These are phyloP conservation scores for Dalechampia spathulata DNA, from an alignment of 441 rosid genomes.

Conservation along the genomic window DNA sequence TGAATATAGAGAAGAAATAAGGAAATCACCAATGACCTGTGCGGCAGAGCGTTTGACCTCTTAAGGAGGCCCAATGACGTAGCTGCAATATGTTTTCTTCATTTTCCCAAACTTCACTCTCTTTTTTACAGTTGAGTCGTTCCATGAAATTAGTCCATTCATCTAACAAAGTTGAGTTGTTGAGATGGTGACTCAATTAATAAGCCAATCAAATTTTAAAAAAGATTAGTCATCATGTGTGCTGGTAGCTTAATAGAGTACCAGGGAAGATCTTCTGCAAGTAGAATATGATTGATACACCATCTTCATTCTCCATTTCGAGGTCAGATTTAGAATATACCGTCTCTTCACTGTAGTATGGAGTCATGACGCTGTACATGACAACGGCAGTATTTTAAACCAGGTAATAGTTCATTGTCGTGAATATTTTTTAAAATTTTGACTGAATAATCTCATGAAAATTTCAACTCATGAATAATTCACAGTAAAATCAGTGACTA, in stretches of 20 bases:
- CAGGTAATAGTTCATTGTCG: not conserved
- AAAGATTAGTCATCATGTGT: not conserved
- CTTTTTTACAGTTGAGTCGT: slow-evolving; percentile 67
- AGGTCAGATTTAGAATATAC: slow-evolving; percentile 90
- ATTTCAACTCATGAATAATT: slow-evolving; percentile 12
- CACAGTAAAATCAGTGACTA: not conserved
- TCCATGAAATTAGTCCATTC: slow-evolving; percentile 99
- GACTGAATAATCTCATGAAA: slow-evolving; percentile 1
- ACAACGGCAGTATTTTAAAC: slow-evolving; percentile 13
- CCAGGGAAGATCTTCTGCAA: slow-evolving; percentile 97
- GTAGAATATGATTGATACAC: slow-evolving; percentile 87
- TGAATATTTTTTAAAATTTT: not conserved
- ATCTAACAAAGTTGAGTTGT: slow-evolving; percentile 35
- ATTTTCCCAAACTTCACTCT: slow-evolving; percentile 63
- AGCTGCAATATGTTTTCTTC: slow-evolving; percentile 93
- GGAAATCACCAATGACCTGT: slow-evolving; percentile 53
- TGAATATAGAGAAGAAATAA: slow-evolving; percentile 10
- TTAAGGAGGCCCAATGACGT: slow-evolving; percentile 96
- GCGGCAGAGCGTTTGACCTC: slow-evolving; percentile 96
- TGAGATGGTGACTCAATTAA: no score
- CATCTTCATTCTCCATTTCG: slow-evolving; percentile 97
- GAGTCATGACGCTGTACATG: slow-evolving; percentile 84
- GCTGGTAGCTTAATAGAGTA: slow-evolving; percentile 20
- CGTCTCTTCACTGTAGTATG: slow-evolving; percentile 96
- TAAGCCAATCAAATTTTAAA: slow-evolving; percentile 14